Evolutionary conservation across 331 rosid genomes (phyloP).

Genomic region (Malus hybrid): DNA sequence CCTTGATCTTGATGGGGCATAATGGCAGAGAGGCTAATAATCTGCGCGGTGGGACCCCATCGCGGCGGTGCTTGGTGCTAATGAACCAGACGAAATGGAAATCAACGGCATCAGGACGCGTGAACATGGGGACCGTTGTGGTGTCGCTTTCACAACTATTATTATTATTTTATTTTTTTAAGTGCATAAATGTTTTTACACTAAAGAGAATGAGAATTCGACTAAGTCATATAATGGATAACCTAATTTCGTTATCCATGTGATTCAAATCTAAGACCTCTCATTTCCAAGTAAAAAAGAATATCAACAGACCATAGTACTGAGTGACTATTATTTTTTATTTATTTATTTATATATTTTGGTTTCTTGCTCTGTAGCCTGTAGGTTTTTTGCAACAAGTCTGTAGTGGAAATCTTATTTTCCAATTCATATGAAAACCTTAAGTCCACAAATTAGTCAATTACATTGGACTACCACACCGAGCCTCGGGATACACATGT

Average conservation of each 20-base stretch:
- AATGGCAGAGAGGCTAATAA: not conserved
- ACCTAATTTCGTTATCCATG: fast-evolving
- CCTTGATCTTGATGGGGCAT: not conserved
- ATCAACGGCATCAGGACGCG: not conserved
- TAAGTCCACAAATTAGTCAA: too few species aligned
- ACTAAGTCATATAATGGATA: fast-evolving
- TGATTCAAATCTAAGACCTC: too few species aligned
- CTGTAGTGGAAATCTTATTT: not conserved
- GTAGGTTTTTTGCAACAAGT: not conserved
- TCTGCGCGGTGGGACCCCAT: not conserved
- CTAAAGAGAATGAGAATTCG: fast-evolving
- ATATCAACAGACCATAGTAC: fast-evolving
- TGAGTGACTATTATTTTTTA: too few species aligned
- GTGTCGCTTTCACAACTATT: not conserved
- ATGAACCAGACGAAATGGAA: not conserved
- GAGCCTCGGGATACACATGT: too few species aligned
- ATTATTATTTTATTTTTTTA: not conserved
- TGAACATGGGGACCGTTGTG: not conserved
- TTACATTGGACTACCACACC: too few species aligned
- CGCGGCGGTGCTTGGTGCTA: not conserved
- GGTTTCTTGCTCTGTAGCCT: too few species aligned
- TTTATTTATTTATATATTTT: too few species aligned
- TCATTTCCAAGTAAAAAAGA: fast-evolving
- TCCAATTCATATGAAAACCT: not conserved
- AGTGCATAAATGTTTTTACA: too few species aligned